phyloP scores from a whole-genome alignment of 257 asterid genomes.

The Solanum chaucha region DNA sequence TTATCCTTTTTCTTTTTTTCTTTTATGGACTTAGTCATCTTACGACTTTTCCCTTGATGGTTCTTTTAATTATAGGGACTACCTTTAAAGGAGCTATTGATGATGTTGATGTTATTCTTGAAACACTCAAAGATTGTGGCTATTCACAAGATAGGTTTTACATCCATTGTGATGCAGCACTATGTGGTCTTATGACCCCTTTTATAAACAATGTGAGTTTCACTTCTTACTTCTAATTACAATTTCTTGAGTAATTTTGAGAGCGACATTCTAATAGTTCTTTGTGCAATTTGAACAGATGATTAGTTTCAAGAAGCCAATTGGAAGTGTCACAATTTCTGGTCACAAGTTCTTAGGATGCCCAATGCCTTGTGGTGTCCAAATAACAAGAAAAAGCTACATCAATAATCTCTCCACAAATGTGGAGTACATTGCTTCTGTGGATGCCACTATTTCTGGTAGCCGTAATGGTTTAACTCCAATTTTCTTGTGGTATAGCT shows the following conservation, averaged over 20 bases:
- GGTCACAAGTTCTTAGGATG: too few species aligned
- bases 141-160: constrained; percentile 14
- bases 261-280: too few species aligned
- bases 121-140: constrained; percentile 13
- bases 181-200: not conserved
- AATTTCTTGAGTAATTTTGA: fast-evolving
- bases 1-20: not conserved
- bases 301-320: not conserved
- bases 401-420: too few species aligned
- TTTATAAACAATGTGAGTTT: constrained; percentile 5
- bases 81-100: not conserved
- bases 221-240: not conserved
- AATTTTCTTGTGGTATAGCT: not conserved
- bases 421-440: too few species aligned
- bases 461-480: too few species aligned
- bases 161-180: constrained; percentile 23
- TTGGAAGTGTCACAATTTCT: too few species aligned
- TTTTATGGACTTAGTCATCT: not conserved
- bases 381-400: too few species aligned
- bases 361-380: too few species aligned
- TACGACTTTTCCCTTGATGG: too few species aligned
- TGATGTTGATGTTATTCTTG: constrained; percentile 18
- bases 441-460: too few species aligned
- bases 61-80: too few species aligned
- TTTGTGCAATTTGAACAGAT: not conserved